Evolutionary conservation across 495 filamentous ascomycete species (phyloP), one percentile per base, ranked within the genome.

Genomic region (Penicillium bovifimosum): DNA sequence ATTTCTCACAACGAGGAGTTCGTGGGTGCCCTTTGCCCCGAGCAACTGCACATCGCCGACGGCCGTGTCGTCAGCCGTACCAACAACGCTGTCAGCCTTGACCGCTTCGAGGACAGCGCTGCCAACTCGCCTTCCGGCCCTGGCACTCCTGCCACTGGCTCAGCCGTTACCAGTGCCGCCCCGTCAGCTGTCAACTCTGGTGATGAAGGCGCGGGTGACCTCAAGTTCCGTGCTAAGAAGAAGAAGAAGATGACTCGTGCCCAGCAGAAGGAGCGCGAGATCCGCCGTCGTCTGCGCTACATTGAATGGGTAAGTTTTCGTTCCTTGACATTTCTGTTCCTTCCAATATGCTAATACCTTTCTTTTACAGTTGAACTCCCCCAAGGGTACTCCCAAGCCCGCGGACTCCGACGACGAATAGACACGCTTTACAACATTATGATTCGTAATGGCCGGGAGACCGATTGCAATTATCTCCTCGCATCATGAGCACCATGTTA

Each of bases 1-100:
- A 98, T 98, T 65, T 96, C 91, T 59, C 93, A 98, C 76, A 96
- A 97, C 82, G 88, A 96, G 62, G 95, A 98, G 68, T 98, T 98
- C 63, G 91, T 97, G 40, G 89, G 91, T 54, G 91, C 92, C 3
- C 84, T 98, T 9, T 91, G 92, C 65, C 85, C 86, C 17, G 93
- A 98, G 74, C 90, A 96, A 69, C 92, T 93, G 85, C 86, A 96
- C 72, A 86, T 98, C 51, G 85, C 82, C 55, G 88, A 90, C 58
- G 93, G 93, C 3, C 84, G 86, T 14, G 82, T 98, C 47, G 86
- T 86, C 11, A 81, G 90, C 73, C 91, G 91, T 62, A 90, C 87
- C 58, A 81, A 84, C 63, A 69, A 80, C 17, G 82, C 87, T 31
- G 78, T 91, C 50, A 68, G 78, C n/a, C 61, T 83, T 5, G 88